These are phyloP conservation scores for Pseudopithomyces chartarum DNA, from an alignment of 2,329 filamentous ascomycete genomes.

Conservation along the genomic window DNA sequence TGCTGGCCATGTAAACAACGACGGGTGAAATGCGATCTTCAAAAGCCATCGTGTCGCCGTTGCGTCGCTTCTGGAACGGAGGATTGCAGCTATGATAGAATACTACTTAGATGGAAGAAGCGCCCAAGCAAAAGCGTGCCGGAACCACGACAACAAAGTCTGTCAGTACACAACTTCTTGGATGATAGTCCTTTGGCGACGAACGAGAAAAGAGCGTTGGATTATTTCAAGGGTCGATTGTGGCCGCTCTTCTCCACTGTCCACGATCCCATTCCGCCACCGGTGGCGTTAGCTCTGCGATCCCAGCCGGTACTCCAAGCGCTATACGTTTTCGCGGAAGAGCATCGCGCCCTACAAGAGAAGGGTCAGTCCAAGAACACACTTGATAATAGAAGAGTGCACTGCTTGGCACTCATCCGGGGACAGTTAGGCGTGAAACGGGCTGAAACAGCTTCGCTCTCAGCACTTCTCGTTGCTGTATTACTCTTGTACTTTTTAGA, in stretches of 20 bases:
- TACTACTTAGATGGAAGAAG: constrained; percentile 4
- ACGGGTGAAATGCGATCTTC: not conserved
- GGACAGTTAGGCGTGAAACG: constrained; percentile 10
- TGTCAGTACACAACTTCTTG: not conserved
- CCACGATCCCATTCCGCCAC: constrained; percentile 13
- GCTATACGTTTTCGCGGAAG: constrained; percentile 16
- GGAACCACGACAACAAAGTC: not conserved
- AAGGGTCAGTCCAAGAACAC: constrained; percentile 7
- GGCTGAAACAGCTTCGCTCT: constrained; percentile 8
- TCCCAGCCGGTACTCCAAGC: constrained; percentile 19
- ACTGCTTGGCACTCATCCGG: constrained; percentile 17
- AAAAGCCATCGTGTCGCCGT: not conserved
- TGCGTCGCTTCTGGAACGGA: not conserved
- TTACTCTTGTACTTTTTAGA: constrained; percentile 20
- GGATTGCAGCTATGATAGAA: not conserved
- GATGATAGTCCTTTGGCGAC: constrained; percentile 6
- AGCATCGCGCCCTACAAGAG: constrained; percentile 17
- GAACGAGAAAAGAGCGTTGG: constrained; percentile 18
- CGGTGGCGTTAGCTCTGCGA: constrained; percentile 14
- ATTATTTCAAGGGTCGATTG: constrained; percentile 18
- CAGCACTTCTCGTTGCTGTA: constrained; percentile 17
- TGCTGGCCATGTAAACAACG: constrained; percentile 2
- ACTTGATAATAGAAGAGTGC: constrained; percentile 3
- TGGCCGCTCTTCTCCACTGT: constrained; percentile 20
- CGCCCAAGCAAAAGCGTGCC: not conserved